These are phyloP conservation scores for Lentinula detonsa DNA, from an alignment of 768 basidiomycete species.

Conservation along the genomic window DNA sequence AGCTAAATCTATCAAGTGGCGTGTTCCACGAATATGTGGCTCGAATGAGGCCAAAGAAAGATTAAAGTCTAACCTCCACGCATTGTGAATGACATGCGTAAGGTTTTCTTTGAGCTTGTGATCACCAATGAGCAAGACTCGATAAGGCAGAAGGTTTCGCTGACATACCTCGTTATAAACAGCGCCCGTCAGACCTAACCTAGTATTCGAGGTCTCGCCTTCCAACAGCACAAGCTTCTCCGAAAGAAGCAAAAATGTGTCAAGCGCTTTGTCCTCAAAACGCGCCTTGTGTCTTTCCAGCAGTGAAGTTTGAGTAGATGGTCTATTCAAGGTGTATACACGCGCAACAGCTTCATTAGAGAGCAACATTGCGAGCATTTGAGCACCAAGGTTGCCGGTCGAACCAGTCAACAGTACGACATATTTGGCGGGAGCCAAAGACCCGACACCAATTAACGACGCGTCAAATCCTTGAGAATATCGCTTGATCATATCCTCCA, in stretches of 20 bases:
- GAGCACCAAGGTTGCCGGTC: slow-evolving; percentile 33
- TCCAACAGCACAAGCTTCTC: background rate
- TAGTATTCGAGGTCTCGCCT: background rate
- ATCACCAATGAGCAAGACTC: too few relatives aligned
- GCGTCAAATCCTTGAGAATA: background rate
- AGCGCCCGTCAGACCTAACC: background rate
- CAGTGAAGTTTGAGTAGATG: slow-evolving; percentile 7
- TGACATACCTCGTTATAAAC: background rate
- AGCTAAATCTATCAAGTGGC: slow-evolving; percentile 22
- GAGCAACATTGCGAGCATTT: slow-evolving; percentile 24
- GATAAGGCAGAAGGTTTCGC: too few relatives aligned
- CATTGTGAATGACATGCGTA: slow-evolving; percentile 24
- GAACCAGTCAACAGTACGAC: slow-evolving; percentile 33
- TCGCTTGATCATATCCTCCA: slow-evolving; percentile 34
- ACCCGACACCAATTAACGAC: too few relatives aligned
- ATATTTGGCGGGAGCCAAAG: background rate
- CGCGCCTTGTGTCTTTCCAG: slow-evolving; percentile 13
- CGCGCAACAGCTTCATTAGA: slow-evolving; percentile 13
- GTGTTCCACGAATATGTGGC: slow-evolving; percentile 20
- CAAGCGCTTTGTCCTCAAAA: slow-evolving; percentile 14
- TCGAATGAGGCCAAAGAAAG: slow-evolving; percentile 26
- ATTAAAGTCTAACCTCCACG: slow-evolving; percentile 34
- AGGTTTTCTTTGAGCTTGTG: background rate
- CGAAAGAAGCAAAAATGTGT: background rate
- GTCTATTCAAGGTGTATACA: slow-evolving; percentile 4